Conservation (phyloP, 208 protist genomes). For the Ichthyophonus hoferi region DNA sequence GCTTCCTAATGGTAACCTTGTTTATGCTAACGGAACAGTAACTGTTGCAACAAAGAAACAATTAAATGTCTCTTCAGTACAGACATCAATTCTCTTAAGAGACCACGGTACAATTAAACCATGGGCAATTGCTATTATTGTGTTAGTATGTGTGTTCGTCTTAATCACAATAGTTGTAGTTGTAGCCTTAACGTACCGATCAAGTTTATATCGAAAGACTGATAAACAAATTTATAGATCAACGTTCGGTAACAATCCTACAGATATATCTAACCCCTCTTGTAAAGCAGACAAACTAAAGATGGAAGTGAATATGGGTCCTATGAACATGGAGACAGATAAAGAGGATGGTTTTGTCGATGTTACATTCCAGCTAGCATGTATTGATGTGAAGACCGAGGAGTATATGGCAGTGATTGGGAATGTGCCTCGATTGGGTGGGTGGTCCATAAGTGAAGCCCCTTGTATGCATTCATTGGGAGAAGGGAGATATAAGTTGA, state of each 20-base stretch:
- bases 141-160: background rate
- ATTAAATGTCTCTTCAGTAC: too few species aligned
- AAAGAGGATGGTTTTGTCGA: background rate
- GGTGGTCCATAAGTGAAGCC: background rate
- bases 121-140: background rate
- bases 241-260: background rate
- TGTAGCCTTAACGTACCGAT: too few species aligned
- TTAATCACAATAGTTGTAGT: background rate
- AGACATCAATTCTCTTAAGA: too few species aligned
- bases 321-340: background rate
- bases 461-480: background rate
- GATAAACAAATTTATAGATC: too few species aligned
- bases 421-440: background rate
- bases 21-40: background rate
- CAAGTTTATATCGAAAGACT: too few species aligned
- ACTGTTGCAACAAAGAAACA: too few species aligned
- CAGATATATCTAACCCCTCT: background rate
- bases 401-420: background rate
- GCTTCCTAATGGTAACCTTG: background rate
- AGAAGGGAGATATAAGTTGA: background rate
- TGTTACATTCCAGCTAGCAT: background rate
- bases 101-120: too few species aligned
- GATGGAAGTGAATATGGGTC: background rate
- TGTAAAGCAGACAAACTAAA: background rate
- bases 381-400: background rate